A percentile compares a stretch with the other conserved stretches of the same genome.
Evolutionary conservation across 192 early-diverging fungal genomes (phyloP).

Genomic region (Coemansia erecta): DNA sequence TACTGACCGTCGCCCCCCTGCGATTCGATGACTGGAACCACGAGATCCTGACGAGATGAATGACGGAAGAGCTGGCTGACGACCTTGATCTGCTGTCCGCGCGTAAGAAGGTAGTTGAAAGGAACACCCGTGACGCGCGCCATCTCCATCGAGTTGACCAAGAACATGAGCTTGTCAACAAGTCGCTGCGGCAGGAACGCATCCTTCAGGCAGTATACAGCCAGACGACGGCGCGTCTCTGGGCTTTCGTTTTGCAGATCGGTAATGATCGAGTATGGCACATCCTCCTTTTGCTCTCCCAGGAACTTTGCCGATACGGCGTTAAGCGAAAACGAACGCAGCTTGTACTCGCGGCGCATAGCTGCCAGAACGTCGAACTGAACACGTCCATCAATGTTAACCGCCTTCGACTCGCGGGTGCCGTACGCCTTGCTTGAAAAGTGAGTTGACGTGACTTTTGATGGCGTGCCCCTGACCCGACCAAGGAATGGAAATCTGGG

Average conservation of each 20-base stretch:
- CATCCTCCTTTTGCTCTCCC: slow-evolving; percentile 98
- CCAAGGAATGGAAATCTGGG: slow-evolving; percentile 82
- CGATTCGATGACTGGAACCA: slow-evolving; percentile 84
- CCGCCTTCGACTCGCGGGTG: slow-evolving; percentile 84
- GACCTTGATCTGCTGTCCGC: slow-evolving; percentile 99
- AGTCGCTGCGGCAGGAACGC: slow-evolving; percentile 90
- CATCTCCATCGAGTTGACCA: slow-evolving; percentile 99
- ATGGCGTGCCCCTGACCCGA: slow-evolving; percentile 55
- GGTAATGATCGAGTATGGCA: slow-evolving; percentile 97
- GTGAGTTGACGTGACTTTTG: slow-evolving; percentile 25
- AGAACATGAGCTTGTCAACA: slow-evolving; percentile 95
- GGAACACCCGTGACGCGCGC: slow-evolving; percentile 96
- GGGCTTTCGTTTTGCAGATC: slow-evolving; percentile 94
- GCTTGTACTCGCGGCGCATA: slow-evolving; percentile 94
- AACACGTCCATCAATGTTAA: slow-evolving; percentile 88
- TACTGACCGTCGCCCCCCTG: slow-evolving; percentile 87
- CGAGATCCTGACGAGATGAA: slow-evolving; percentile 72
- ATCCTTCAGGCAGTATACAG: slow-evolving; percentile 98
- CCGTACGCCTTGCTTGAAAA: slow-evolving; percentile 95
- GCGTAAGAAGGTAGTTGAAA: slow-evolving; percentile 87
- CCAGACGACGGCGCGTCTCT: slow-evolving; percentile 90
- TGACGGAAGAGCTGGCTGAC: slow-evolving; percentile 93
- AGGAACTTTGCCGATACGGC: slow-evolving; percentile 94
- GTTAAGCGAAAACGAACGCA: slow-evolving; percentile 94
- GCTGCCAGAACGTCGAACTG: slow-evolving; percentile 91